Base-by-base conservation (phyloP, 2,329 filamentous ascomycete genomes). In the Apiospora rasikravindrae region DNA sequence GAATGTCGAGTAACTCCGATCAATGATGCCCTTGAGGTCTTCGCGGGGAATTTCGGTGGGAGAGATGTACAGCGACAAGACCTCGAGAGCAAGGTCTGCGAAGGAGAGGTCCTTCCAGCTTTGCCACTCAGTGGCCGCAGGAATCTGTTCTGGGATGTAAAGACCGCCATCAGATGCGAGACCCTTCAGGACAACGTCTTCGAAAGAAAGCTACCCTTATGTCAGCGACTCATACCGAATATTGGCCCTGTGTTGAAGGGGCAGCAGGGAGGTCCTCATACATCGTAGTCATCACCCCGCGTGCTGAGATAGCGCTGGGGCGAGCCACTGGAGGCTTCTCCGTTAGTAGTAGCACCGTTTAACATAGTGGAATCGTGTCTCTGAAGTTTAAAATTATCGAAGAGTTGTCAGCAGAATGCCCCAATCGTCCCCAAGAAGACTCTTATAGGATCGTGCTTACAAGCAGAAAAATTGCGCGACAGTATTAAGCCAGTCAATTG, bases 51-150 rank as follows among this genome's bases (percentile, higher is more conserved):
- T 97, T 84, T 98, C 96, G 71, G 89, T 86, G 44, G 90, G 83
- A 0, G 95, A 95, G 79, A 98, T 94, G 85, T 96, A 98, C 70
- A 97, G 90, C 68, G 91, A 93, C 82, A 98, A 90, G 81, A 98
- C 91, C 81, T 95, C 88, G 83, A 92, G 93, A 71, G 95, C 95
- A 70, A 98, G 88, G 45, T 97, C 93, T 78, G 91, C 84, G 83
- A 95, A 98, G 61, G 91, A 91, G 74, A 94, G 88, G 79, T 94
- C 88, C 78, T 91, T 89, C 95, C 95, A 98, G 79, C 87, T 87
- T 78, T 92, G 85, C 91, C 91, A 93, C 72, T 83, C 76, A 40
- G 76, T 71, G 2, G 81, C 83, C 11, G 73, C 81, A 69, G 95
- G 95, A 74, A 97, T 92, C 75, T 92, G 88, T 80, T 98, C 92